Evolutionary conservation across 768 basidiomycete species (phyloP), one percentile per base, ranked within the genome.

Genomic region (Leccinum pellstonianum): DNA sequence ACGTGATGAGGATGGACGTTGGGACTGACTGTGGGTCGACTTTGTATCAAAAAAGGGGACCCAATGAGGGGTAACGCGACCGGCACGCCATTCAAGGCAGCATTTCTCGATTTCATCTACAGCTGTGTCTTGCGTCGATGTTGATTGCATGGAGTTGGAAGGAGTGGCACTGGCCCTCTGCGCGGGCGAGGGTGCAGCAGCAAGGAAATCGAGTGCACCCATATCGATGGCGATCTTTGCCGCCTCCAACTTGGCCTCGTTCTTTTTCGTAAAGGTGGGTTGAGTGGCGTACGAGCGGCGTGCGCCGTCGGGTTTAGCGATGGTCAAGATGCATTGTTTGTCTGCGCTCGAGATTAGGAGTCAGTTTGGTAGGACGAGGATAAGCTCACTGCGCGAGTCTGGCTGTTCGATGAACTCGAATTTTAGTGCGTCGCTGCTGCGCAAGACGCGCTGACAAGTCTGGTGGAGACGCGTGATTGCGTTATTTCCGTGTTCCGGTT

Each of bases 141-240:
- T 31, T 10, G 58, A 25, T 10, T 46, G 49, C 33, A n/a, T 27
- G 5, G 63, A 27, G 15, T 21, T 57, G 7, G 57, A 43, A 11
- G 52, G 21, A 35, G 14, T n/a, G 9, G 14, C n/a, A 5, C 25
- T 35, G 6, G 50, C 50, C 12, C 37, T 35, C 14, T 58, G 53
- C 4, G 43, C 25, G 17, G 62, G 41, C 14, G 68, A 74, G 48
- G 75, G 73, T 2, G 66, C 56, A 2, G 71, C 65, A 7, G 69
- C 55, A 51, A 88, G 81, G 64, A 88, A 88, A 19, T 86, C 80
- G 33, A 88, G 67, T 1, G 80, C 87, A 19, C 84, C 85, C 76
- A 82, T 80, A 7, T 84, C 77, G 23, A 88, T 73, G 4, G 87
- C 87, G 15, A 83, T 69, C 15, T 68, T 74, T 0, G 84, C 85